These are phyloP conservation scores for Fusarium bulbicola DNA, from an alignment of 2,329 filamentous ascomycete genomes.

Conservation along the genomic window DNA sequence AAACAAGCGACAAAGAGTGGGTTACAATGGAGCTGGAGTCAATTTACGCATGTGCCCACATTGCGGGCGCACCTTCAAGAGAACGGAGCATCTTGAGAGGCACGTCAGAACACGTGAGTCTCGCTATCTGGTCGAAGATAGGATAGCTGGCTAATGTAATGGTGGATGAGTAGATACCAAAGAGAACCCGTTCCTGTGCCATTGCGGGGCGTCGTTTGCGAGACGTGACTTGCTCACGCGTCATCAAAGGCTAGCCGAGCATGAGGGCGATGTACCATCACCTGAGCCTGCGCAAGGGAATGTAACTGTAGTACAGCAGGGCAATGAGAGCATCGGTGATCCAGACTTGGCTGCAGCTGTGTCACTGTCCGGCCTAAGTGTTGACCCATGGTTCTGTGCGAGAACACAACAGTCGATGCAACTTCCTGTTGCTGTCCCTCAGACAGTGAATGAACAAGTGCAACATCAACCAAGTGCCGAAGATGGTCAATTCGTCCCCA, in stretches of 20 bases:
- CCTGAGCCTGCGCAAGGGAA: not conserved
- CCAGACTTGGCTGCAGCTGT: constrained; percentile 5
- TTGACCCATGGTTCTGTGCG: constrained; percentile 6
- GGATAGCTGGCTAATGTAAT: not conserved
- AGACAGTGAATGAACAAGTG: not conserved
- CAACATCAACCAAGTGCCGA: not conserved
- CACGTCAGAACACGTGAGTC: constrained; percentile 57
- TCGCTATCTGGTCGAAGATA: not conserved
- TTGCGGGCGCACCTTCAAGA: constrained; percentile 55
- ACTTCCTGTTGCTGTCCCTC: not conserved
- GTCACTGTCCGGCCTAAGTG: not conserved
- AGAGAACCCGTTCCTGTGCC: constrained; percentile 57
- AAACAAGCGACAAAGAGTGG: constrained; percentile 23
- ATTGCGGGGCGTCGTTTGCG: constrained; percentile 56
- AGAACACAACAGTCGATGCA: constrained; percentile 7
- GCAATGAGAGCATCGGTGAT: not conserved
- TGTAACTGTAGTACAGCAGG: not conserved
- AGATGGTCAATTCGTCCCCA: not conserved
- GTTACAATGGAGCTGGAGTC: constrained; percentile 10
- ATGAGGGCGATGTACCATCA: not conserved
- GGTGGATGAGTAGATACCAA: constrained; percentile 52
- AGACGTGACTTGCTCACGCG: constrained; percentile 56
- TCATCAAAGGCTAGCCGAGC: constrained; percentile 44
- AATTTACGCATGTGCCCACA: constrained; percentile 49
- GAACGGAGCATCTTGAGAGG: constrained; percentile 57